phyloP scores from a whole-genome alignment of 1,284 basidiomycete genomes.

The Wolfiporia cocos region DNA sequence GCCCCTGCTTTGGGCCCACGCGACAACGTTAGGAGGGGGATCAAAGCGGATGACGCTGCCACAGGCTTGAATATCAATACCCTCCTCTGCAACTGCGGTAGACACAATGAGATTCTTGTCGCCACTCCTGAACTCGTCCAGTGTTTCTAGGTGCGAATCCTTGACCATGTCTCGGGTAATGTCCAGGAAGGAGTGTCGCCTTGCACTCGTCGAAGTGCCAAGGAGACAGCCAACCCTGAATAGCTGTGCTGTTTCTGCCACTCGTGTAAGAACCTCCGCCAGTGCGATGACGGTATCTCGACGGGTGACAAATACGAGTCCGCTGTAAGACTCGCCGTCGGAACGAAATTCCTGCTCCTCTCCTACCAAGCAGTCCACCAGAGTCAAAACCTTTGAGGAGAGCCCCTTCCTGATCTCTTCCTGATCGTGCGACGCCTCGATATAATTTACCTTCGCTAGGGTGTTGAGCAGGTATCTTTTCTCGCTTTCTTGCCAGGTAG shows the following conservation, averaged over 20 bases:
- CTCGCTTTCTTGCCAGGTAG: constrained; percentile 48
- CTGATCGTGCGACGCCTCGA: constrained; percentile 40
- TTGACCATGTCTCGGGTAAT: constrained; percentile 54
- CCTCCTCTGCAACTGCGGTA: constrained; percentile 81
- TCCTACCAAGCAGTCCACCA: constrained; percentile 47
- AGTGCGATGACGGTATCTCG: constrained; percentile 67
- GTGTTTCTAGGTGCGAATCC: constrained; percentile 44
- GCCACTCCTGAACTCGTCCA: constrained; percentile 62
- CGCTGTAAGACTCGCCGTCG: constrained; percentile 52
- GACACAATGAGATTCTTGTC: constrained; percentile 72
- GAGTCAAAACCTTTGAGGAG: constrained; percentile 47
- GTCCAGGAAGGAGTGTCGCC: constrained; percentile 58
- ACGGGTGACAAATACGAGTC: constrained; percentile 69
- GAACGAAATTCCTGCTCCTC: constrained; percentile 50
- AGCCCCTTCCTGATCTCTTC: constrained; percentile 36
- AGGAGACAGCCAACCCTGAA: constrained; percentile 58
- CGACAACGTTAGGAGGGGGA: constrained; percentile 65
- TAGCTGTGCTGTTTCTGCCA: constrained; percentile 42
- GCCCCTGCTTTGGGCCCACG: constrained; percentile 78
- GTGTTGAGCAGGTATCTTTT: constrained; percentile 51
- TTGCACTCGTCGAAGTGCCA: constrained; percentile 52
- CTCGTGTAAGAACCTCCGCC: constrained; percentile 48
- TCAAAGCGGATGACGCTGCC: constrained; percentile 74
- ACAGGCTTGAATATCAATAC: constrained; percentile 78
- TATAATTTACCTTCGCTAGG: constrained; percentile 36